phyloP scores from a whole-genome alignment of 2,329 filamentous ascomycete species.

The Penicillium expansum region DNA sequence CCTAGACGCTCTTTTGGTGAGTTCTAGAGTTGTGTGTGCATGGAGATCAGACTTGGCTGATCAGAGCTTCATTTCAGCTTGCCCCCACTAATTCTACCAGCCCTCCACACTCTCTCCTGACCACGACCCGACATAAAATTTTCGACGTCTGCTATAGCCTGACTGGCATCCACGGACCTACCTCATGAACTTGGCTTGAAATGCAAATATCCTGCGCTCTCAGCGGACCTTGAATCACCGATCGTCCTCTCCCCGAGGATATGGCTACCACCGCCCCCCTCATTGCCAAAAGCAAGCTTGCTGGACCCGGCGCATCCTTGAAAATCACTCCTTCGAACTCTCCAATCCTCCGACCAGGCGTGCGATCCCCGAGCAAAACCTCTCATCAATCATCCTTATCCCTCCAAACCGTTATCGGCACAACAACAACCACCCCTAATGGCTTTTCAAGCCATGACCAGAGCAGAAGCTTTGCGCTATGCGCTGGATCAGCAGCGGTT shows the following conservation, averaged over 20 bases:
- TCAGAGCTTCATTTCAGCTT: conserved; percentile 12
- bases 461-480: conserved; percentile 74
- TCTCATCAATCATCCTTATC: conserved; percentile 56
- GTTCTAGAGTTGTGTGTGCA: neutral
- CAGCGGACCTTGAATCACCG: conserved; percentile 30
- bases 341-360: conserved; percentile 61
- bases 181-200: conserved; percentile 31
- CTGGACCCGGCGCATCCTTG: conserved; percentile 43
- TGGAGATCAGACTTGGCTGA: neutral
- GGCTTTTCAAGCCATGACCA: conserved; percentile 79
- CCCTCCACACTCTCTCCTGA: conserved; percentile 7
- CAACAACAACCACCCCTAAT: conserved; percentile 78
- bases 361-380: conserved; percentile 61
- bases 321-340: conserved; percentile 76
- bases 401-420: conserved; percentile 82
- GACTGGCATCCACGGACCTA: neutral
- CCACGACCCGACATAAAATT: neutral
- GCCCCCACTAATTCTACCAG: conserved; percentile 7
- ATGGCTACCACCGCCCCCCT: conserved; percentile 39
- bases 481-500: conserved; percentile 90
- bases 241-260: conserved; percentile 23
- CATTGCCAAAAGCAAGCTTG: conserved; percentile 37
- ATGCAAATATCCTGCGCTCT: conserved; percentile 26
- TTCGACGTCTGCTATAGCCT: neutral
- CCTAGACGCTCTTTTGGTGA: conserved; percentile 1